A percentile compares a stretch with the other conserved stretches of the same genome.
Conservation (phyloP, 2,329 filamentous ascomycete species). For the Colletotrichum euphorbiae region DNA sequence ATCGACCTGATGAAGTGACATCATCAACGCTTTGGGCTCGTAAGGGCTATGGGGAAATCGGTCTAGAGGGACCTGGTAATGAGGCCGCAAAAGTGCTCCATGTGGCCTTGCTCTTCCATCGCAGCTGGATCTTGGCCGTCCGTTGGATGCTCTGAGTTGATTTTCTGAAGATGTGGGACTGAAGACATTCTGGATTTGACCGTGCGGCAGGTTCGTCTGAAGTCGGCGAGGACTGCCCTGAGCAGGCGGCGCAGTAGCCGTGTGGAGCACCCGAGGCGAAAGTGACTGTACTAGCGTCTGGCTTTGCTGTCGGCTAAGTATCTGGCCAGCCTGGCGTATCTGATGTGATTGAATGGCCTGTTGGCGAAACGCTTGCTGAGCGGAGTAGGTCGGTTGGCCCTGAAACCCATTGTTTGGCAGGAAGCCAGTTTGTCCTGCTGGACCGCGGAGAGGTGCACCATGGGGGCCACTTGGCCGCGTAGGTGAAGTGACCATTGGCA, state of each 20-base stretch:
- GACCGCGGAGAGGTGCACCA: background rate
- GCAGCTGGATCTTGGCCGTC: background rate
- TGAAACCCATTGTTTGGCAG: background rate
- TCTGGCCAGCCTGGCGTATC: background rate
- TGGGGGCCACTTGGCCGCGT: background rate
- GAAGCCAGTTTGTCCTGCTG: background rate
- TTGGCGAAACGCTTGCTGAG: background rate
- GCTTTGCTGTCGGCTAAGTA: background rate
- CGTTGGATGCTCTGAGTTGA: background rate
- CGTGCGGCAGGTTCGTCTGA: background rate
- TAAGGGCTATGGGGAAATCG: constrained; percentile 57
- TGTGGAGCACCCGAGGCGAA: constrained; percentile 4
- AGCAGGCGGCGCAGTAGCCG: background rate
- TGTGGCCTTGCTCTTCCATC: background rate
- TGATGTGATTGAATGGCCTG: constrained; percentile 10
- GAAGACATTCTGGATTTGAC: too few relatives aligned
- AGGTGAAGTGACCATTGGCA: constrained; percentile 24
- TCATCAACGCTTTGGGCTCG: constrained; percentile 55
- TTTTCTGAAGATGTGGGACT: background rate
- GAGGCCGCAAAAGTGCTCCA: constrained; percentile 44
- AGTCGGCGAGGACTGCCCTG: background rate
- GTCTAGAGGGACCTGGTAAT: constrained; percentile 40
- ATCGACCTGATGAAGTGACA: constrained; percentile 60
- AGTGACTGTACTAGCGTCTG: constrained; percentile 1
- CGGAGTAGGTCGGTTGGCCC: background rate